phyloP scores from a whole-genome alignment of 1,284 basidiomycete genomes.

The Paramarasmius palmivorus region DNA sequence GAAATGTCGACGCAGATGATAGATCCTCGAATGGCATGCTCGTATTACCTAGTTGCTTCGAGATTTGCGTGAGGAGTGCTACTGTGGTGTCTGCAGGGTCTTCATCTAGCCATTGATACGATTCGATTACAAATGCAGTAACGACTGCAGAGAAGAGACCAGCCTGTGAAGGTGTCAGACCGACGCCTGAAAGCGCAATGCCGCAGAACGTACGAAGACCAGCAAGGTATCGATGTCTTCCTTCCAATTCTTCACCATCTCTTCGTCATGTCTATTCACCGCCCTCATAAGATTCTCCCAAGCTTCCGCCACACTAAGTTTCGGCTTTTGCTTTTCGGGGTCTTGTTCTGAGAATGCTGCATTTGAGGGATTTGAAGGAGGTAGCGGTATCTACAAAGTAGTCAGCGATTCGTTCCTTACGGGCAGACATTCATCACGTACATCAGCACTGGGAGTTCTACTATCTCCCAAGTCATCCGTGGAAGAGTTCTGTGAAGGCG shows the following conservation, averaged over 20 bases:
- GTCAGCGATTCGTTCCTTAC: too few relatives aligned
- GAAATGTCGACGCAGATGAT: too few relatives aligned
- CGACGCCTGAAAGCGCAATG: not conserved
- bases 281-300: not conserved
- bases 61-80: constrained; percentile 2
- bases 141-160: constrained; percentile 5
- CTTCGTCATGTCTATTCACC: not conserved
- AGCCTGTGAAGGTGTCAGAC: not conserved
- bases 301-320: not conserved
- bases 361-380: too few relatives aligned
- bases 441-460: too few relatives aligned
- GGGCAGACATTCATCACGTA: too few relatives aligned
- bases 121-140: constrained; percentile 8
- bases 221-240: constrained; percentile 3
- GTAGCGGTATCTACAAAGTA: too few relatives aligned
- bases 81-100: not conserved
- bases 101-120: constrained; percentile 3
- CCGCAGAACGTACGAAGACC: not conserved
- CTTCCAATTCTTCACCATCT: not conserved
- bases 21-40: too few relatives aligned
- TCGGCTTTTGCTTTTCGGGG: too few relatives aligned
- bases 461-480: too few relatives aligned
- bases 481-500: too few relatives aligned
- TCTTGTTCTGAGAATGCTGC: too few relatives aligned
- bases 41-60: constrained; percentile 1